phyloP scores from a whole-genome alignment of 441 rosid genomes.

The Gossypium lobatum region DNA sequence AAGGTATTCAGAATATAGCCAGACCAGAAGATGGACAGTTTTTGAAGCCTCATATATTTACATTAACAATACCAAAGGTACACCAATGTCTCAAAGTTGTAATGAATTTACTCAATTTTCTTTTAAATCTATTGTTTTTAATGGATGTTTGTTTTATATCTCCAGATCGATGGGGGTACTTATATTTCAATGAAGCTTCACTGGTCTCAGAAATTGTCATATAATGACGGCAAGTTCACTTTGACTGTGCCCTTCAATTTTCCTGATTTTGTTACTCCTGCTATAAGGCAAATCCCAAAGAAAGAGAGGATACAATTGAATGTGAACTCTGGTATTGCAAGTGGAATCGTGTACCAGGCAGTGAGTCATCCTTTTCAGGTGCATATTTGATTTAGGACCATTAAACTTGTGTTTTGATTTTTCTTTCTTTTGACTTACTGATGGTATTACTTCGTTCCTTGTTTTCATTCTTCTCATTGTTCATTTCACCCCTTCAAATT shows the following conservation, averaged over 20 bases:
- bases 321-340: conserved; percentile 58
- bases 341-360: conserved; percentile 60
- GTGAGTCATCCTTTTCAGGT: conserved; percentile 93
- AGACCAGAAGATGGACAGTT: conserved; percentile 55
- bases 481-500: not conserved
- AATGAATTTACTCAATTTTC: not conserved
- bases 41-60: conserved; percentile 67
- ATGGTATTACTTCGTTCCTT: not conserved
- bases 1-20: conserved; percentile 36
- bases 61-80: conserved; percentile 76
- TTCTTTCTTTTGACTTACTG: conserved; percentile 8
- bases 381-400: conserved; percentile 8
- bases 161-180: conserved; percentile 86
- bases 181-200: conserved; percentile 56
- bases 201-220: conserved; percentile 79
- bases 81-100: not conserved
- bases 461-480: not conserved
- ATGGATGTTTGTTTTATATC: conserved; percentile 6
- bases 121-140: not conserved
- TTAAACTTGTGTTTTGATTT: not conserved
- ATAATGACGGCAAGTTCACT: conserved; percentile 46
- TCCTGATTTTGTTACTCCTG: conserved; percentile 83
- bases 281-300: conserved; percentile 61
- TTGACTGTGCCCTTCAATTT: conserved; percentile 72
- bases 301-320: conserved; percentile 73